These are phyloP conservation scores for Xylaria polymorpha DNA, from an alignment of 2,329 filamentous ascomycete species.

Conservation along the genomic window DNA sequence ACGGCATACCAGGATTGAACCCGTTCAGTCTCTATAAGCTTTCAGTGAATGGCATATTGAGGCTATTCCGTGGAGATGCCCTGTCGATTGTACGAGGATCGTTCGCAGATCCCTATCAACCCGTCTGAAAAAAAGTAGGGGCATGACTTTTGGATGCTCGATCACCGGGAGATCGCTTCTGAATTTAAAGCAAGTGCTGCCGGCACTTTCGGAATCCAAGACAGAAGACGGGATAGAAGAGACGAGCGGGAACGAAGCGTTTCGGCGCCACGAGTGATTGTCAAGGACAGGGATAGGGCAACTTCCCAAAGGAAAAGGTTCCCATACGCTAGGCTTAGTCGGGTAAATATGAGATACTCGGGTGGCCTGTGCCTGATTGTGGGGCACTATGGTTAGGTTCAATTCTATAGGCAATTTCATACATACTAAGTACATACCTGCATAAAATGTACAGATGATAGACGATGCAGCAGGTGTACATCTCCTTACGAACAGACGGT, in stretches of 20 bases:
- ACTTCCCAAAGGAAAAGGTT: neutral
- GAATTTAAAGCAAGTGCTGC: neutral
- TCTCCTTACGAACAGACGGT: neutral
- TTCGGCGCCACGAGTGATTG: neutral
- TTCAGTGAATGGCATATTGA: neutral
- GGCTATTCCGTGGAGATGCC: neutral
- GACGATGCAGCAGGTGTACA: neutral
- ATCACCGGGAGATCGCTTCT: constrained; percentile 2
- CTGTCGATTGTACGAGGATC: neutral
- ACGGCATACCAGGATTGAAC: neutral
- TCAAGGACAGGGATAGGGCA: neutral
- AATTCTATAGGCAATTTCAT: neutral
- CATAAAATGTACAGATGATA: too few relatives aligned
- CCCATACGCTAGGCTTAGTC: neutral
- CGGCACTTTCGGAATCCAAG: neutral
- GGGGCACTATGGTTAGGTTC: neutral
- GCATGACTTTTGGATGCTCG: neutral
- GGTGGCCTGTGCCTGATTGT: constrained; percentile 15
- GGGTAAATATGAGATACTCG: neutral
- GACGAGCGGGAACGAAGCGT: neutral
- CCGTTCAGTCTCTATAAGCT: neutral
- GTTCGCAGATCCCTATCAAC: neutral
- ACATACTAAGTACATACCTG: neutral
- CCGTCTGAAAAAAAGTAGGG: neutral
- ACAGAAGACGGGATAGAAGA: neutral